Conservation (phyloP, 495 filamentous ascomycete genomes). For the Aspergillus leporis region DNA sequence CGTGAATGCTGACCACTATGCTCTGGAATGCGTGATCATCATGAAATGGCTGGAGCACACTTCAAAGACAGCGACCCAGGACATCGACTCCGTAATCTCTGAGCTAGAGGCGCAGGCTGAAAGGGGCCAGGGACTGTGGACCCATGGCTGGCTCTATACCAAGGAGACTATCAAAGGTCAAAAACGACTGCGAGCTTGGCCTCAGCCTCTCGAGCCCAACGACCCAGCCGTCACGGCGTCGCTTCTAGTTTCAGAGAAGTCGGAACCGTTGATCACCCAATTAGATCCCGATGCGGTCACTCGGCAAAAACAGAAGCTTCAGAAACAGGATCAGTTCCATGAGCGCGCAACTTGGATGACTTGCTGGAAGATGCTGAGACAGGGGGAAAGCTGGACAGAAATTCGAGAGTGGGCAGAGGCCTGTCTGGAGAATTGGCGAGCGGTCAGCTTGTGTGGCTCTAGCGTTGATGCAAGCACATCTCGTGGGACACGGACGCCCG, state of each 20-base stretch:
- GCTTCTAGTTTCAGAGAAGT: slow-evolving; percentile 56
- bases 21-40: slow-evolving; percentile 70
- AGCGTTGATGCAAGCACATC: slow-evolving; percentile 35
- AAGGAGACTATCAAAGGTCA: slow-evolving; percentile 84
- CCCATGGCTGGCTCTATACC: slow-evolving; percentile 89
- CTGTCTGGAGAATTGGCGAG: slow-evolving; percentile 82
- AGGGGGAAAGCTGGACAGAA: slow-evolving; percentile 68
- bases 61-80: slow-evolving; percentile 60
- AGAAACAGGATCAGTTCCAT: slow-evolving; percentile 78
- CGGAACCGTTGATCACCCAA: slow-evolving; percentile 75
- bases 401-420: slow-evolving; percentile 80
- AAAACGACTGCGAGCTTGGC: slow-evolving; percentile 71
- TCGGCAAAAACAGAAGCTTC: slow-evolving; percentile 70
- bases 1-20: slow-evolving; percentile 64
- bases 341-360: slow-evolving; percentile 86
- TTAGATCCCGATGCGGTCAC: slow-evolving; percentile 88
- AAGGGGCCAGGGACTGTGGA: slow-evolving; percentile 65
- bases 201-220: slow-evolving; percentile 62
- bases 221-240: slow-evolving; percentile 55
- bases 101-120: slow-evolving; percentile 64
- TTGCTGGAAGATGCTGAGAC: slow-evolving; percentile 84
- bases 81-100: slow-evolving; percentile 73
- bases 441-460: slow-evolving; percentile 51
- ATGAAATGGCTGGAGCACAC: slow-evolving; percentile 81
- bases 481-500: slow-evolving; percentile 34